Evolutionary conservation across 352 stramenopile genomes (phyloP).

Genomic region (Pythium plurisporium): DNA sequence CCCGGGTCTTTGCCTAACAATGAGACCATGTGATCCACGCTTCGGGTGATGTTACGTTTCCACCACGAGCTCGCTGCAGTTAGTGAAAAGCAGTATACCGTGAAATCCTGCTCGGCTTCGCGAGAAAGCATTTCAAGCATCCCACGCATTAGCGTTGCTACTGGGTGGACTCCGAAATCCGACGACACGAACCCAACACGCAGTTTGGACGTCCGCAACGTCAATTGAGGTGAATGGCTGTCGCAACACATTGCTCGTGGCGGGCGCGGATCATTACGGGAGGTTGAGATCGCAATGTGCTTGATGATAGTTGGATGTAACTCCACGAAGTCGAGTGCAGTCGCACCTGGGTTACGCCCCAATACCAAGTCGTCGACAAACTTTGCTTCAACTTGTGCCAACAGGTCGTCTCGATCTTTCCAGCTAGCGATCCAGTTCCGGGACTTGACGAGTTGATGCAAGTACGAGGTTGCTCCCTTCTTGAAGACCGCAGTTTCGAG

Average conservation of each 20-base stretch:
- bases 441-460: slow-evolving; percentile 54
- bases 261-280: background rate
- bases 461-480: slow-evolving; percentile 29
- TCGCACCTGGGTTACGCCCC: slow-evolving; percentile 10
- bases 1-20: slow-evolving; percentile 47
- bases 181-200: slow-evolving; percentile 74
- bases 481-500: slow-evolving; percentile 47
- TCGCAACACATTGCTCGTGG: slow-evolving; percentile 4
- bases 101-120: slow-evolving; percentile 22
- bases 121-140: slow-evolving; percentile 45
- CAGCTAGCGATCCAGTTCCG: slow-evolving; percentile 69
- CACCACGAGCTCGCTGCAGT: slow-evolving; percentile 64
- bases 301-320: slow-evolving; percentile 29
- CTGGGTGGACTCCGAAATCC: slow-evolving; percentile 80
- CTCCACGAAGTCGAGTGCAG: slow-evolving; percentile 48
- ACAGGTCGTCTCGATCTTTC: slow-evolving; percentile 45
- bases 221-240: background rate
- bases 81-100: slow-evolving; percentile 74
- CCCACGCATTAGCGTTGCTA: slow-evolving; percentile 63
- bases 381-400: slow-evolving; percentile 29
- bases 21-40: slow-evolving; percentile 64
- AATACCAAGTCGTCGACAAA: slow-evolving; percentile 24
- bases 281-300: slow-evolving; percentile 1
- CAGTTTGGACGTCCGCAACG: slow-evolving; percentile 28
- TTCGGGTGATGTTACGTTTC: slow-evolving; percentile 70